Evolutionary conservation across 768 basidiomycete genomes (phyloP).

Genomic region (Grammothele lineata): DNA sequence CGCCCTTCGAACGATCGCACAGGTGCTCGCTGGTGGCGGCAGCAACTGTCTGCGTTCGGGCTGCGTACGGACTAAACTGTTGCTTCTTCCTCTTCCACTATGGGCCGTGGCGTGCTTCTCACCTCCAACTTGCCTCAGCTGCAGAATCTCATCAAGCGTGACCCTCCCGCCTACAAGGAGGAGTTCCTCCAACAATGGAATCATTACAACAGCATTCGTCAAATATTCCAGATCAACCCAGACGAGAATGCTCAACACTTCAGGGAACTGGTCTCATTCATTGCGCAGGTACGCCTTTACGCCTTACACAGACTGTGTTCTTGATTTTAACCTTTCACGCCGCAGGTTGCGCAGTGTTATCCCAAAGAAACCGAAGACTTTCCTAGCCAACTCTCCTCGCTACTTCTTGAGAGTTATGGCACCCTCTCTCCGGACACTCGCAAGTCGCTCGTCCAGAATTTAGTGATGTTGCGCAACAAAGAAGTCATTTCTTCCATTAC

Average conservation of each 20-base stretch:
- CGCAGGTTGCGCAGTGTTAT: constrained; percentile 86
- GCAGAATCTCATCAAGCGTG: constrained; percentile 95
- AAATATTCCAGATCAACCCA: constrained; percentile 80
- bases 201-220: constrained; percentile 83
- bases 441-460: constrained; percentile 80
- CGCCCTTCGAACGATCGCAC: too few species aligned
- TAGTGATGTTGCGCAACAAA: constrained; percentile 92
- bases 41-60: too few species aligned
- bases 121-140: constrained; percentile 91
- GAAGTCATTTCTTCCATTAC: constrained; percentile 89
- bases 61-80: too few species aligned
- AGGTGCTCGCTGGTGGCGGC: too few species aligned
- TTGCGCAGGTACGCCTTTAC: constrained; percentile 64
- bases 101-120: constrained; percentile 71
- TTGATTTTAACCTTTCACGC: background rate
- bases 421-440: constrained; percentile 76
- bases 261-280: constrained; percentile 84
- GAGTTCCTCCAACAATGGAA: constrained; percentile 98
- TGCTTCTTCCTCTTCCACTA: constrained; percentile 22
- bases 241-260: constrained; percentile 84
- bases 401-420: constrained; percentile 78
- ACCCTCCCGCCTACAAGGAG: constrained; percentile 85
- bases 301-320: too few species aligned
- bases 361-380: constrained; percentile 87
- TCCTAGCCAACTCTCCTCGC: constrained; percentile 69